phyloP scores from a whole-genome alignment of 495 filamentous ascomycete species.

The Terfezia claveryi region DNA sequence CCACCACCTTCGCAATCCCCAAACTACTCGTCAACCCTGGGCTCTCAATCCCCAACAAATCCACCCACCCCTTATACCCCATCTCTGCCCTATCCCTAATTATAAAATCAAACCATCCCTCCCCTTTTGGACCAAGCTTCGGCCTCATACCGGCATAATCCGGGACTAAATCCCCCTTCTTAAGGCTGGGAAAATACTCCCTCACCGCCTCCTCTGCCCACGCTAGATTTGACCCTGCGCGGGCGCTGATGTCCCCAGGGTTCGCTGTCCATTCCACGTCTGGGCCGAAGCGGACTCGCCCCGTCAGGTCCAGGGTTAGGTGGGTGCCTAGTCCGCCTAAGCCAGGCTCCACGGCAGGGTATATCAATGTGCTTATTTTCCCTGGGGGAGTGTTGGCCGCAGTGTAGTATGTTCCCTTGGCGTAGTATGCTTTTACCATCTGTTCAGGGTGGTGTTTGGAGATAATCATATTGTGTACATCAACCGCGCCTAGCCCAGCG shows the following conservation, averaged over 20 bases:
- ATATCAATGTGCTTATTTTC: constrained; percentile 52
- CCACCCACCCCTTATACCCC: constrained; percentile 69
- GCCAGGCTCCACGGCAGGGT: constrained; percentile 63
- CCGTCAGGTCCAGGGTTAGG: constrained; percentile 72
- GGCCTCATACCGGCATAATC: constrained; percentile 87
- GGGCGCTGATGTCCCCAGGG: constrained; percentile 26
- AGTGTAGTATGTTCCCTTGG: constrained; percentile 90
- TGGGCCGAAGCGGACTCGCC: constrained; percentile 74
- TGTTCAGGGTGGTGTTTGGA: constrained; percentile 24
- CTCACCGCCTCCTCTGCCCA: constrained; percentile 49
- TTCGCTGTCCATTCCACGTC: constrained; percentile 83
- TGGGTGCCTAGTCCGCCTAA: constrained; percentile 78
- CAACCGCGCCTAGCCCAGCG: constrained; percentile 57
- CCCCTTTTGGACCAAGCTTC: constrained; percentile 43
- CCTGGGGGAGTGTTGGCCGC: constrained; percentile 41
- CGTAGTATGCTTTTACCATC: constrained; percentile 46
- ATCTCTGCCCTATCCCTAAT: constrained; percentile 46
- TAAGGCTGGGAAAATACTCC: constrained; percentile 53
- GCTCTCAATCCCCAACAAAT: constrained; percentile 84
- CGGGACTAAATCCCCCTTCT: constrained; percentile 39
- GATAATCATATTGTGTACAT: constrained; percentile 62
- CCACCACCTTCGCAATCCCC: not conserved
- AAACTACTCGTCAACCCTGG: constrained; percentile 33
- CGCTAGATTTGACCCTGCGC: constrained; percentile 16
- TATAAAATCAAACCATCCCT: constrained; percentile 63